A percentile compares a stretch with the other conserved stretches of the same genome.
Evolutionary conservation across 140 eudicot genomes (phyloP).

Genomic region (Oenanthe javanica): DNA sequence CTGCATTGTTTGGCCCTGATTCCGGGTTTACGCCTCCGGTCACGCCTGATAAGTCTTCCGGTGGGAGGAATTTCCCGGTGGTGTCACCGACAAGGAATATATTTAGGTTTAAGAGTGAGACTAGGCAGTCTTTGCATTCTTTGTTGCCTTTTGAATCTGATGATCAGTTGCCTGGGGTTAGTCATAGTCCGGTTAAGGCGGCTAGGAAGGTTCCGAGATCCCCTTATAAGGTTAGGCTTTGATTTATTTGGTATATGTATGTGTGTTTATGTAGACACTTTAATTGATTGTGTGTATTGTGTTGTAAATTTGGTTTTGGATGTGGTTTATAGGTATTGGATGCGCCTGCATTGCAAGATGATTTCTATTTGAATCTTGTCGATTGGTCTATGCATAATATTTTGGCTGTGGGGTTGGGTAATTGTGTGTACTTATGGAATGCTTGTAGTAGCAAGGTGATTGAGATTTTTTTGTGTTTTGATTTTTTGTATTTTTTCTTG

Average conservation of each 20-base stretch:
- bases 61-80: conserved; percentile 14
- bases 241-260: not conserved
- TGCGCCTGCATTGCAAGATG: conserved; percentile 84
- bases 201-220: conserved; percentile 76
- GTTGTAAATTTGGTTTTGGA: not conserved
- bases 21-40: conserved; percentile 45
- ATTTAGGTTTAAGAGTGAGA: conserved; percentile 73
- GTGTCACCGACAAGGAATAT: conserved; percentile 44
- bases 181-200: conserved; percentile 69
- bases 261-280: not conserved
- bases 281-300: not conserved
- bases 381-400: conserved; percentile 90
- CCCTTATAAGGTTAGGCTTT: conserved; percentile 61
- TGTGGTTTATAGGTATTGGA: conserved; percentile 5
- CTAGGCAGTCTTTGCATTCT: conserved; percentile 49
- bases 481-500: not conserved
- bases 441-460: conserved; percentile 14
- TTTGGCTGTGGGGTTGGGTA: conserved; percentile 80
- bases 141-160: conserved; percentile 58
- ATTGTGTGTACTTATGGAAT: conserved; percentile 54
- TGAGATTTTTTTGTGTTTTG: not conserved
- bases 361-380: conserved; percentile 81
- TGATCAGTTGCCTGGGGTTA: conserved; percentile 55
- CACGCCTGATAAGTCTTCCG: conserved; percentile 48
- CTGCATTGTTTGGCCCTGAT: conserved; percentile 80